Conservation (phyloP, 108 stramenopile species). For the Parmales sp. region DNA sequence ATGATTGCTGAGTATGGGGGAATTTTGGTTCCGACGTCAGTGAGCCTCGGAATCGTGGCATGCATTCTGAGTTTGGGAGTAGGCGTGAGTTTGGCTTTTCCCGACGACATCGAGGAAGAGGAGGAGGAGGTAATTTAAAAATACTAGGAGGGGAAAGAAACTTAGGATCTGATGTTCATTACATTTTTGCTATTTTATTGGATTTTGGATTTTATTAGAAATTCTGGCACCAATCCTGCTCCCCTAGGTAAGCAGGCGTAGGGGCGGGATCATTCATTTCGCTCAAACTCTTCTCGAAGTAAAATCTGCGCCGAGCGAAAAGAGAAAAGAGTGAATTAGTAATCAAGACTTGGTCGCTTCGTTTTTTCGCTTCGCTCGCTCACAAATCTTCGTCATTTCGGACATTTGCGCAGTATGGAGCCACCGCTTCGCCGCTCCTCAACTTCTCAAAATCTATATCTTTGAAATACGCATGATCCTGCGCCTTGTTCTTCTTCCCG, state of each 20-base stretch:
- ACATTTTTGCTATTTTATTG: too few relatives aligned
- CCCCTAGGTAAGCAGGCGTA: not conserved
- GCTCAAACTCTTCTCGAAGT: not conserved
- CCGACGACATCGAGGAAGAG: too few relatives aligned
- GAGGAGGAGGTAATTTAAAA: too few relatives aligned
- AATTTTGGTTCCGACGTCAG: conserved; percentile 31
- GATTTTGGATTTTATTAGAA: not conserved
- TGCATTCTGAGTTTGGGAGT: too few relatives aligned
- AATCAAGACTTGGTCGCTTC: too few relatives aligned
- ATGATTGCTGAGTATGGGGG: conserved; percentile 84
- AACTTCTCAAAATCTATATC: not conserved
- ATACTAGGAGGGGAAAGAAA: too few relatives aligned
- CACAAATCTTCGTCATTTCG: not conserved
- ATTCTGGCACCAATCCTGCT: not conserved
- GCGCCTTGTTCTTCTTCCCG: not conserved
- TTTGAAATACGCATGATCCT: not conserved
- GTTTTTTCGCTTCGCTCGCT: too few relatives aligned
- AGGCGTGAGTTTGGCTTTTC: too few relatives aligned
- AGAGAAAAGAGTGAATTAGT: too few relatives aligned
- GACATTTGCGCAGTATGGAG: not conserved
- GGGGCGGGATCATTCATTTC: not conserved
- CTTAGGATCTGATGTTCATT: too few relatives aligned
- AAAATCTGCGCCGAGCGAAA: too few relatives aligned
- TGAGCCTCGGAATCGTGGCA: too few relatives aligned
- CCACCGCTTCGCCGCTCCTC: not conserved